These are phyloP conservation scores for Jamesozyma rosinii DNA, from an alignment of 805 yeast species.

Conservation along the genomic window DNA sequence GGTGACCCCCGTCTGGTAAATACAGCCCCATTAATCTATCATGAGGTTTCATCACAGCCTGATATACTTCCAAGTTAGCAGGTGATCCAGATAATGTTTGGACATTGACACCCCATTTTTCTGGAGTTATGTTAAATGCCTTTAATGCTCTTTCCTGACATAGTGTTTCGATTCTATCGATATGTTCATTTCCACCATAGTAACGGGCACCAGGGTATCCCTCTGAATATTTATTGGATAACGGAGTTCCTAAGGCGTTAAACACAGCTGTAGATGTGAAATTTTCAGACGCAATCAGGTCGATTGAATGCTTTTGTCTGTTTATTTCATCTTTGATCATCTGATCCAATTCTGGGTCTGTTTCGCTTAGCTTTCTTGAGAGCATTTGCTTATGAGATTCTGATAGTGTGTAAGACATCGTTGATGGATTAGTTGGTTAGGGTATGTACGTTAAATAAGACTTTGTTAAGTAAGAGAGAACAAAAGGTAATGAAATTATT, in stretches of 20 bases:
- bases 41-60: slow-evolving; percentile 86
- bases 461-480: no score
- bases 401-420: slow-evolving; percentile 18
- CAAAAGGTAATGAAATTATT: no score
- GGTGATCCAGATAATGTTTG: slow-evolving; percentile 95
- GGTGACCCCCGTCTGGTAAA: slow-evolving; percentile 96
- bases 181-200: slow-evolving; percentile 96
- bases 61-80: slow-evolving; percentile 92
- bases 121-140: slow-evolving; percentile 71
- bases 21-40: slow-evolving; percentile 97
- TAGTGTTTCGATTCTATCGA: slow-evolving; percentile 82
- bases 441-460: no score
- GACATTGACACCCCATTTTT: slow-evolving; percentile 94
- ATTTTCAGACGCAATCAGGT: slow-evolving; percentile 91
- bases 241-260: slow-evolving; percentile 92
- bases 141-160: slow-evolving; percentile 91
- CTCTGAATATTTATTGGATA: slow-evolving; percentile 97
- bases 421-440: not conserved
- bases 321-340: slow-evolving; percentile 70
- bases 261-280: slow-evolving; percentile 92
- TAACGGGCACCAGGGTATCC: slow-evolving; percentile 98
- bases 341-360: slow-evolving; percentile 70
- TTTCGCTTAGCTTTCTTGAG: slow-evolving; percentile 46
- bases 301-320: slow-evolving; percentile 89
- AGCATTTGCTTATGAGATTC: slow-evolving; percentile 55